Base-by-base conservation (phyloP, 345 rosid species). In the Passiflora organensis region DNA sequence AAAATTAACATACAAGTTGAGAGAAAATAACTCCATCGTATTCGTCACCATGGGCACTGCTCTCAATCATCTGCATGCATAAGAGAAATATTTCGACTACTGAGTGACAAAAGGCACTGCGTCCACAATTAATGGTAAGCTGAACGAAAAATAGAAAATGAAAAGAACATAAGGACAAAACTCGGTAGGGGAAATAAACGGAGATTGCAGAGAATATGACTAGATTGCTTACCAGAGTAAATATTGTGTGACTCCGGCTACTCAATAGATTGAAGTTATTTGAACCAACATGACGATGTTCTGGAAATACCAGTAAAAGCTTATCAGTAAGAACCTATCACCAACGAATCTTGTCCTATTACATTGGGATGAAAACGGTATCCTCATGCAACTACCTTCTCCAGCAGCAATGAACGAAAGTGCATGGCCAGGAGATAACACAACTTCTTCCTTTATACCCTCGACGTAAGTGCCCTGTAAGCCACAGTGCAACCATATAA, bases 211-310 rank as follows among this genome's bases (percentile, higher is more conserved):
- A 46, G 60, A 10, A 41, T 12, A 46, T n/a, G n/a, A n/a, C n/a
- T 10, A 8, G 61, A 66, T 53, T 32, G 56, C 64, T 63, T 86
- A 87, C 99, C 91, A 94, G 72, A 15, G 97, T 89, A 64, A 94
- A 94, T 65, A 94, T 83, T 39, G 99, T 94, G 79, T 94, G 99
- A 77, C 99, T 94, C 78, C 99, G 82, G 80, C 99, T 94, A 58
- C 99, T 94, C 59, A 89, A 60, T 51, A 94, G 81, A 73, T 94
- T 94, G 75, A 87, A 94, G 72, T 94, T 94, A 80, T 94, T 94
- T 56, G 99, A 94, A 62, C 99, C 99, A 75, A 94, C 97, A 56
- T 94, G 99, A 56, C 99, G 99, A 76, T 94, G 99, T 59, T 94
- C 99, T 94, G 86, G 68, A 70, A 72, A 58, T 14, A 63, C 56